Evolutionary conservation across 140 eudicot species (phyloP), one percentile per base, ranked within the genome.

Genomic region (Bidens hawaiensis): DNA sequence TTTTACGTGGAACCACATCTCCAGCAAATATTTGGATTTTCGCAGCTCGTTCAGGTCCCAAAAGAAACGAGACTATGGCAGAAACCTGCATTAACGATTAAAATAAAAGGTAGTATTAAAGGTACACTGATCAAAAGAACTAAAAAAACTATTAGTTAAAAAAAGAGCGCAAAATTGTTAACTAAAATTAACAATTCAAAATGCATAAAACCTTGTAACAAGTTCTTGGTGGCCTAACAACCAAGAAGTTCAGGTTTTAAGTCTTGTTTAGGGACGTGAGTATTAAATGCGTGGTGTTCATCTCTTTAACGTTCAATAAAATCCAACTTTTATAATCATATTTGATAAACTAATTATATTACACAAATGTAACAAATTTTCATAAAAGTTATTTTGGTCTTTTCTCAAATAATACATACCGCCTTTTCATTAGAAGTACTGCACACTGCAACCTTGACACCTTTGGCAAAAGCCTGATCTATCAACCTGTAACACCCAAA

Each of bases 341-440:
- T 34, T 34, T n/a, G n/a, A n/a, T 34, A 34, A 6, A 0, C 41
- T 34, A 5, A 30, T 30, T 30, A 30, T 30, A 4, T 42, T 2
- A 12, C 2, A 41, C 13, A 38, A 14, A 14, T 42, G 4, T 14
- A n/a, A 5, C 5, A 15, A 15, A 3, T n/a, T 43, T 16, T 21
- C 5, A 16, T 3, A 3, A 3, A 42, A 42, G 5, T n/a, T 42
- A n/a, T 42, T 14, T 0, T n/a, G 17, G 1, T 1, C 3, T 25
- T 24, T 5, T 25, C 14, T 1, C 10, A 15, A 16, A 12, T 6
- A 1, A 42, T 28, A 69, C 95, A 62, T 93, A 93, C 99, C 87
- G 99, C 99, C 81, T 93, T 93, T 77, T 93, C 99, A 66, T 88
- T 93, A 18, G 96, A 93, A 36, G 99, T 93, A 68, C 99, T 93